These are phyloP conservation scores for Remersonia thermophila DNA, from an alignment of 2,329 filamentous ascomycete species.

Conservation along the genomic window DNA sequence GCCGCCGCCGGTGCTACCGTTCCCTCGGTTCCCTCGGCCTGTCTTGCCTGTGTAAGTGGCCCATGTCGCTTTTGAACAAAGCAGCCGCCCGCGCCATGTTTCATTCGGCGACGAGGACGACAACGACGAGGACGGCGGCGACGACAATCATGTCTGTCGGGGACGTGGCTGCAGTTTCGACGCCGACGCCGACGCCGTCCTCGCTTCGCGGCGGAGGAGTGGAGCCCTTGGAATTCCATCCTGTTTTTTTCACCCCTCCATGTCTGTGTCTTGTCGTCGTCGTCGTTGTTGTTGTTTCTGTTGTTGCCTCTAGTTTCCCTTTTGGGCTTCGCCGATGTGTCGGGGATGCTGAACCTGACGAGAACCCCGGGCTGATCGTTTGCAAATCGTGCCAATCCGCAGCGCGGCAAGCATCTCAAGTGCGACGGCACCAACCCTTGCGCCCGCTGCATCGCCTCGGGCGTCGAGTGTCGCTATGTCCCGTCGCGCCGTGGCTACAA, in stretches of 20 bases:
- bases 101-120: too few species aligned
- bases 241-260: constrained; percentile 5
- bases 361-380: constrained; percentile 4
- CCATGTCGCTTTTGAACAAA: constrained; percentile 2
- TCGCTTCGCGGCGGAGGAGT: too few species aligned
- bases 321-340: neutral
- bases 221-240: too few species aligned
- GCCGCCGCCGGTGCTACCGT: constrained; percentile 6
- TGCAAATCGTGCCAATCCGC: constrained; percentile 10
- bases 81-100: too few species aligned
- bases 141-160: neutral
- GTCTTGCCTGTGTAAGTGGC: constrained; percentile 40
- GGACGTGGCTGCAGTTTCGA: neutral
- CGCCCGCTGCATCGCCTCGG: constrained; percentile 48
- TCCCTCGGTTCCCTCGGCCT: constrained; percentile 33
- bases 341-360: too few species aligned
- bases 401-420: constrained; percentile 59
- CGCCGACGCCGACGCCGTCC: too few species aligned
- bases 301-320: too few species aligned
- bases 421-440: constrained; percentile 63
- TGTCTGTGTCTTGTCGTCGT: neutral
- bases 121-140: too few species aligned
- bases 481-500: constrained; percentile 66
- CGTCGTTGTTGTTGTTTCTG: too few species aligned
- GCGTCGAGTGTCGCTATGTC: constrained; percentile 56